Evolutionary conservation across 768 basidiomycete genomes (phyloP), one percentile per base, ranked within the genome.

Genomic region (Ramaria sp.): DNA sequence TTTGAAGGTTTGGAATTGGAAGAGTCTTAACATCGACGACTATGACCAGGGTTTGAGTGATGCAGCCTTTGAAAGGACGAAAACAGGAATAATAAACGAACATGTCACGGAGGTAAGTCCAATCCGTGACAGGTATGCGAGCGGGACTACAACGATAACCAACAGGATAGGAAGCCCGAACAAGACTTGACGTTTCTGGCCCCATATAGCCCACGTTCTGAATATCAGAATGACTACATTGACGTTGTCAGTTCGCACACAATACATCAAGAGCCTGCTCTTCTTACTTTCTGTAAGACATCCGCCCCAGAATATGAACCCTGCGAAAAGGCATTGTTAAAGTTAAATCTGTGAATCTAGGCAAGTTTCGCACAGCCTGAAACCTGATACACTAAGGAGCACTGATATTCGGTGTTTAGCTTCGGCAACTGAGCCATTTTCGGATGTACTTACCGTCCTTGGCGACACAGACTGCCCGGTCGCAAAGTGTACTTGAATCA

Each of bases 331-430:
- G 27, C 44, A 45, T 24, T 45, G 5, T 16, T 3, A 28, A 18
- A 45, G 44, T 5, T 5, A 16, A 20, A 8, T 45, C 9, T 5
- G 24, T 16, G 44, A 24, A 5, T 4, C 22, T 5, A 42, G 22
- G 24, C 5, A 25, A 18, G 20, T 3, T 30, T n/a, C 55, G 16
- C 22, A 56, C 55, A 49, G 24, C 48, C 55, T 18, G 55, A 37
- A 32, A 39, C 39, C 30, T 37, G 34, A 34, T 52, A 56, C 36
- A 47, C 55, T 22, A 32, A 30, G 9, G 47, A 28, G 16, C 55
- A 45, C 20, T 39, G 38, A 7, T 7, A 37, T 8, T 37, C 36
- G 16, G 8, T 8, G 16, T 37, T 7, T 37, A 37, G 36, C 36
- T 37, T 37, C 7, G 36, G 36, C 36, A 37, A 16, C 8, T 16